Evolutionary conservation across 1,284 basidiomycete genomes (phyloP).

Genomic region (Melampsora larici-populina): DNA sequence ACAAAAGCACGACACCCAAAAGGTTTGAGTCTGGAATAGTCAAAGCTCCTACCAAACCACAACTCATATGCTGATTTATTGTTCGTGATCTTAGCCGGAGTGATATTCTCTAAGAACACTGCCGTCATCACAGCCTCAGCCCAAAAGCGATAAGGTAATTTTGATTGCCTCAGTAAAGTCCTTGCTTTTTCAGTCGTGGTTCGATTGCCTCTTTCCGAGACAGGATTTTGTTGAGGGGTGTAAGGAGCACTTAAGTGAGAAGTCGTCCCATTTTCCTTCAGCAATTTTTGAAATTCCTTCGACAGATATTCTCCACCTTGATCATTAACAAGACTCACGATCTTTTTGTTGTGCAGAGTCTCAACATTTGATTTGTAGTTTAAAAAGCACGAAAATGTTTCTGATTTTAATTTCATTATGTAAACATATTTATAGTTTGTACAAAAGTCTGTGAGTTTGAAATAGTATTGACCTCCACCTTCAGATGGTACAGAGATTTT

Average conservation of each 20-base stretch:
- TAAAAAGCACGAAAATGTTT: slow-evolving; percentile 48
- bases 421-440: background rate
- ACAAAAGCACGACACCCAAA: slow-evolving; percentile 19
- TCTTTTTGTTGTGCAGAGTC: slow-evolving; percentile 50
- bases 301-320: too few relatives aligned
- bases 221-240: slow-evolving; percentile 54
- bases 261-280: too few relatives aligned
- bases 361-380: slow-evolving; percentile 51
- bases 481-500: background rate
- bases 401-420: slow-evolving; percentile 15
- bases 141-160: slow-evolving; percentile 53
- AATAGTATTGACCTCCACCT: background rate
- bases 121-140: slow-evolving; percentile 51
- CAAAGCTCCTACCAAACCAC: too few relatives aligned
- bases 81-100: too few relatives aligned
- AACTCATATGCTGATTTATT: too few relatives aligned
- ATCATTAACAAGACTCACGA: too few relatives aligned
- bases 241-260: too few relatives aligned
- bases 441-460: slow-evolving; percentile 5
- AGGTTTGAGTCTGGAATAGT: background rate
- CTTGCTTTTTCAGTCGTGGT: slow-evolving; percentile 51
- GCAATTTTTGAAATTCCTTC: too few relatives aligned
- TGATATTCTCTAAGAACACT: too few relatives aligned
- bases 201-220: slow-evolving; percentile 51
- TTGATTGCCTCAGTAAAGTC: slow-evolving; percentile 49